Conservation (phyloP, 495 filamentous ascomycete species). For the Trichoderma gamsii region DNA sequence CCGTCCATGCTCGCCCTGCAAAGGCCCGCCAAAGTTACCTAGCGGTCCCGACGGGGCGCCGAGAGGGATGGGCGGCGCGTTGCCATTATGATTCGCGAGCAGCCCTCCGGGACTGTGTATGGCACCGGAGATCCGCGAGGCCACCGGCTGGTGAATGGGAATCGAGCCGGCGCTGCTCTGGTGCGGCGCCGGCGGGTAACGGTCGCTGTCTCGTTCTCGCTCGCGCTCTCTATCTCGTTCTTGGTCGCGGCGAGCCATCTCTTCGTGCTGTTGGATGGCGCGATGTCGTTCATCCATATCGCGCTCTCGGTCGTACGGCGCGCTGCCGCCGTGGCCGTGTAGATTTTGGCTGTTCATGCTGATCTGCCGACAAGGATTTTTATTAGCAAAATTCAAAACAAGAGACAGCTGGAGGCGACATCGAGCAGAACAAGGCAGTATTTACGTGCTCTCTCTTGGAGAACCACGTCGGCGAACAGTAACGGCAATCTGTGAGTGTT, state of each 20-base stretch:
- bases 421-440: neutral
- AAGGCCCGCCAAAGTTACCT: conserved; percentile 61
- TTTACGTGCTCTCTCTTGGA: neutral
- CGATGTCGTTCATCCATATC: conserved; percentile 36
- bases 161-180: conserved; percentile 80
- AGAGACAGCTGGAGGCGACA: neutral
- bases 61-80: conserved; percentile 52
- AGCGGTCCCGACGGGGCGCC: conserved; percentile 59
- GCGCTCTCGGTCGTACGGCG: conserved; percentile 33
- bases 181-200: conserved; percentile 51
- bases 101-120: conserved; percentile 87
- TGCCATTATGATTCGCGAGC: conserved; percentile 61
- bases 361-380: conserved; percentile 5
- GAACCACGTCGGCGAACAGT: no score
- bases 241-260: conserved; percentile 21
- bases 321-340: conserved; percentile 33
- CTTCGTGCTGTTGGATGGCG: conserved; percentile 29
- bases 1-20: conserved; percentile 53
- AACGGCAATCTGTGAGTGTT: neutral
- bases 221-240: conserved; percentile 28
- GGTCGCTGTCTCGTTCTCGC: conserved; percentile 33
- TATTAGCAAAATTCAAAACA: neutral
- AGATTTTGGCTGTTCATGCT: conserved; percentile 42
- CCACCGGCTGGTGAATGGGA: conserved; percentile 85
- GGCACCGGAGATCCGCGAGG: conserved; percentile 67